Evolutionary conservation across 108 stramenopile species (phyloP), one percentile per base, ranked within the genome.

Genomic region (Bacterosira constricta): DNA sequence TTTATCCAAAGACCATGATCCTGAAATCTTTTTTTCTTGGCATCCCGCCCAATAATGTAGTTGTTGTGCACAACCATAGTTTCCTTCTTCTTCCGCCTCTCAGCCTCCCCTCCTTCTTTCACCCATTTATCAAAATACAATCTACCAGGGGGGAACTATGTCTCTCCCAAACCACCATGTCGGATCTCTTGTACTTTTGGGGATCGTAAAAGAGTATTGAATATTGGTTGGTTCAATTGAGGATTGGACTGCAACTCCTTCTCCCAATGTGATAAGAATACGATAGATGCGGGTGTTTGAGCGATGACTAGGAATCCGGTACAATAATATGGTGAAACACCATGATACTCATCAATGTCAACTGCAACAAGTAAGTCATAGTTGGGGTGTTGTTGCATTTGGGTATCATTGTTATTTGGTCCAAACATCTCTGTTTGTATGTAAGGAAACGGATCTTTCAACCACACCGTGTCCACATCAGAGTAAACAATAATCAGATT

Each of bases 141-240:
- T 25, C 35, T 36, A 21, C 74, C 74, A 1, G 64, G 35, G n/a
- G 74, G 64, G 23, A 75, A 75, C 45, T 51, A 34, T 0, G 25
- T 31, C 32, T 75, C 65, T 11, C 37, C 34, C 1, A 72, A 41
- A 17, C 31, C 23, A 15, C 57, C 58, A 58, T 56, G 53, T 30
- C 63, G 27, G 23, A 71, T 54, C 34, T 21, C 20, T 2, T 15
- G 59, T 38, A 45, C 3, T n/a, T 10, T 37, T 15, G 31, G 45
- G 8, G 42, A 51, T 9, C 49, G 49, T 25, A 71, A 15, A 25
- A 71, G 29, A 13, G 34, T 17, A 29, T 71, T 71, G 26, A 71
- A 71, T 36, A 71, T 51, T 30, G 70, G 72, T 64, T 73, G 72
- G 42, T 73, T 73, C 42, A 73, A 25, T 52, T 73, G 72, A 65